Conservation (phyloP, 306 rosid species). For the Trifolium pratense region DNA sequence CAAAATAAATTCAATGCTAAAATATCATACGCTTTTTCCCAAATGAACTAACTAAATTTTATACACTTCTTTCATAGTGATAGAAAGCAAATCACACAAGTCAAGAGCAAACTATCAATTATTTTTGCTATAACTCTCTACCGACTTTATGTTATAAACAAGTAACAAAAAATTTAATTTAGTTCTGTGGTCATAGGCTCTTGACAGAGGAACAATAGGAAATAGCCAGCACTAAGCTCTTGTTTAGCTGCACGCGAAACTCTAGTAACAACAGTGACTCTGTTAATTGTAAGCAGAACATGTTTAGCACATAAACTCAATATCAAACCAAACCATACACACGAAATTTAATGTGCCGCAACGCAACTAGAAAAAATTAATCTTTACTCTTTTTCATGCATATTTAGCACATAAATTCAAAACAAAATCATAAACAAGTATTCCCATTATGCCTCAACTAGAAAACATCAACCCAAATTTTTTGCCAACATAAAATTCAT, state of each 20-base stretch:
- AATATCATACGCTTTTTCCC: background rate
- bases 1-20: slow-evolving; percentile 30
- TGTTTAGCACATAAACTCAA: slow-evolving; percentile 5
- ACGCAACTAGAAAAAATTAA: slow-evolving; percentile 1
- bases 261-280: slow-evolving; percentile 23
- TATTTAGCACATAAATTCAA: background rate
- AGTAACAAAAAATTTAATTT: slow-evolving; percentile 1
- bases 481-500: no score
- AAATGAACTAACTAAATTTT: slow-evolving; percentile 11
- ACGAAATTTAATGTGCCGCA: background rate
- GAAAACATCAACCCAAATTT: no score
- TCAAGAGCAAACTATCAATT: slow-evolving; percentile 20
- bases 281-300: slow-evolving; percentile 21
- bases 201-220: slow-evolving; percentile 3
- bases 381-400: background rate
- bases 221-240: slow-evolving; percentile 13
- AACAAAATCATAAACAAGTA: background rate
- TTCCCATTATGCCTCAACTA: background rate
- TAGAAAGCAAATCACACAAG: slow-evolving; percentile 6
- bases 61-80: slow-evolving; percentile 8
- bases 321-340: background rate
- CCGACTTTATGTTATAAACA: slow-evolving; percentile 19
- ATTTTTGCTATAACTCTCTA: slow-evolving; percentile 15
- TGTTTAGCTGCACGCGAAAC: slow-evolving; percentile 17
- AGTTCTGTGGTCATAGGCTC: background rate